Conservation (phyloP, 2,329 filamentous ascomycete species). For the Taxawa tesnikishii region DNA sequence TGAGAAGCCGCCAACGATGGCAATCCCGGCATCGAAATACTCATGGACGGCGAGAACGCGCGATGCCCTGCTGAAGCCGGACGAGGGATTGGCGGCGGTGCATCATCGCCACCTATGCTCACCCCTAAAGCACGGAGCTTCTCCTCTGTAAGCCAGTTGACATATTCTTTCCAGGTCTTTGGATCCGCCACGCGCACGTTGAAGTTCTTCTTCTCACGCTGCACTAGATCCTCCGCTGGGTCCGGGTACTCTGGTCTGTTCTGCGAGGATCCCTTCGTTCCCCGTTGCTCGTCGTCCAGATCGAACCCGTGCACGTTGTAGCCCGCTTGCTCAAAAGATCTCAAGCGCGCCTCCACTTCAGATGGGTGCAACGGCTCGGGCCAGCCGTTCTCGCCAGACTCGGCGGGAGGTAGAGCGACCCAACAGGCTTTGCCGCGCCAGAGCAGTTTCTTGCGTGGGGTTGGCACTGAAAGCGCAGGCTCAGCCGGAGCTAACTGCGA, state of each 20-base stretch:
- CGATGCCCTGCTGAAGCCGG: conserved; percentile 65
- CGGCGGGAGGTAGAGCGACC: conserved; percentile 30
- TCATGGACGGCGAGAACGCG: conserved; percentile 68
- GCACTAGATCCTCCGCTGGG: conserved; percentile 43
- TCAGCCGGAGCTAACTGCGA: conserved; percentile 1
- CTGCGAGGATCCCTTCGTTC: conserved; percentile 28
- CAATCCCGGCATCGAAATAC: conserved; percentile 28
- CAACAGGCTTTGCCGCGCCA: conserved; percentile 34
- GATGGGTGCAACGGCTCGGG: conserved; percentile 31
- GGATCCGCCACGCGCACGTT: conserved; percentile 59
- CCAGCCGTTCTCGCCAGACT: conserved; percentile 28
- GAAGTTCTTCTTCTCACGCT: conserved; percentile 42
- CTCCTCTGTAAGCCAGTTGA: conserved; percentile 72
- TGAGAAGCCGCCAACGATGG: conserved; percentile 32
- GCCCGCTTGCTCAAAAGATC: conserved; percentile 55
- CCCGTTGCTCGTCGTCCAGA: conserved; percentile 30
- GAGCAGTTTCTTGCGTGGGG: conserved; percentile 29
- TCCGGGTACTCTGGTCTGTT: conserved; percentile 59
- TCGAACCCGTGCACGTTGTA: conserved; percentile 60
- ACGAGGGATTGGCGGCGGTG: conserved; percentile 50
- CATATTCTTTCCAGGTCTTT: conserved; percentile 66
- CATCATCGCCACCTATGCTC: conserved; percentile 57
- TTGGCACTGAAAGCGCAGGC: conserved; percentile 13
- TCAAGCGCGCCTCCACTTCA: conserved; percentile 50
- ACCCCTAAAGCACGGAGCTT: conserved; percentile 89